phyloP scores from a whole-genome alignment of 345 rosid species.

The Populus davidiana region DNA sequence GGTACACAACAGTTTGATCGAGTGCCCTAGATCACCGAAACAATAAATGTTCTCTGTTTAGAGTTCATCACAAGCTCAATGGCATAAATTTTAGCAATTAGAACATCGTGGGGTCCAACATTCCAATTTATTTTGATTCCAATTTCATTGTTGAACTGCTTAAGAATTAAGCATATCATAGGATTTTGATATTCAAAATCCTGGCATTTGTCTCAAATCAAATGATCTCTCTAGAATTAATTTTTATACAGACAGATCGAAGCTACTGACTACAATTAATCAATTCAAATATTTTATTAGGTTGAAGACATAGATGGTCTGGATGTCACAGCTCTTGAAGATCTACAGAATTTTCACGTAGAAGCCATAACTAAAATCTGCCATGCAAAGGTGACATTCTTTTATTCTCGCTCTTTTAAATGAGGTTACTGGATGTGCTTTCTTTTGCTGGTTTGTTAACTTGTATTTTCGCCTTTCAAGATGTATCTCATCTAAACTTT shows the following conservation, averaged over 20 bases:
- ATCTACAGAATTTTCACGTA: constrained; percentile 55
- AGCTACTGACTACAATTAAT: not conserved
- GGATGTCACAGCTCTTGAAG: constrained; percentile 46
- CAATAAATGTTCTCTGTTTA: not conserved
- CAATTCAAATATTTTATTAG: constrained; percentile 23
- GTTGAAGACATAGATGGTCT: constrained; percentile 52
- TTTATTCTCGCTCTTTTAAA: not conserved
- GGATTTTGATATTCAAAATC: not conserved
- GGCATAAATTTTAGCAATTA: not conserved
- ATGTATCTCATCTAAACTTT: no score
- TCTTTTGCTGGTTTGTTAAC: no score
- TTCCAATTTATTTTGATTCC: not conserved
- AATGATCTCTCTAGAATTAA: not conserved
- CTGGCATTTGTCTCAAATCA: not conserved
- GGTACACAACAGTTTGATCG: no score
- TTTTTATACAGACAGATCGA: not conserved
- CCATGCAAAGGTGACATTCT: constrained; percentile 44
- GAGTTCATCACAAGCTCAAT: not conserved
- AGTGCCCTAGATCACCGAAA: not conserved
- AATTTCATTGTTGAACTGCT: not conserved
- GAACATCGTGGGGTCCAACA: not conserved
- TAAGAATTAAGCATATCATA: not conserved
- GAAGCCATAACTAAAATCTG: constrained; percentile 53
- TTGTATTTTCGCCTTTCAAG: no score
- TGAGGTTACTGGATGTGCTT: not conserved